These are phyloP conservation scores for Falciphora oryzae DNA, from an alignment of 2,329 filamentous ascomycete genomes.

Conservation along the genomic window DNA sequence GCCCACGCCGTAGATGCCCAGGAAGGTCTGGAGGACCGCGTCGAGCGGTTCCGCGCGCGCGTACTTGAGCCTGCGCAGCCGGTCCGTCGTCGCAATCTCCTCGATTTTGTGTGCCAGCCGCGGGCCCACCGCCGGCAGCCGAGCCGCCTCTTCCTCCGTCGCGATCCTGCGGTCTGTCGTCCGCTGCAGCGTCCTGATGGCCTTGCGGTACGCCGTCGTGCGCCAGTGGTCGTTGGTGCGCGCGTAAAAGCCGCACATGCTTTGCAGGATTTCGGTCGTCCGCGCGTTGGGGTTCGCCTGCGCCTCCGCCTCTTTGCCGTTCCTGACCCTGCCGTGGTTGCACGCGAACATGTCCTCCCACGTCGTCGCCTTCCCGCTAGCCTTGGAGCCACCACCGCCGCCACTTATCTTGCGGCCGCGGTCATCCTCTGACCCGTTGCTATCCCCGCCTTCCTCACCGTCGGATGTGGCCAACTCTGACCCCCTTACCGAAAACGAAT, in stretches of 20 bases:
- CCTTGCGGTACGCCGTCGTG: conserved; percentile 68
- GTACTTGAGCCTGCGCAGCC: conserved; percentile 65
- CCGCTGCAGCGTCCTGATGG: conserved; percentile 64
- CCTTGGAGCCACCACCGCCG: no score
- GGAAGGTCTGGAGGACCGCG: conserved; percentile 60
- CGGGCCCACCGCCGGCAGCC: conserved; percentile 62
- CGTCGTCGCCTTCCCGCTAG: no score
- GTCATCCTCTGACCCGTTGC: no score
- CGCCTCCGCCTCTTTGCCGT: conserved; percentile 19
- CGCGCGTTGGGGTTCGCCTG: conserved; percentile 62
- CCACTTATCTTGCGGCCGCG: no score
- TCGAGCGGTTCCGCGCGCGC: conserved; percentile 63
- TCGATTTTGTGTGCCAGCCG: conserved; percentile 81
- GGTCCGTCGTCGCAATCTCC: conserved; percentile 74
- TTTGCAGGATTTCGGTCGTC: conserved; percentile 70
- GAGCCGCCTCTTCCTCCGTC: conserved; percentile 63
- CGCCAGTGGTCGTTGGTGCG: conserved; percentile 74
- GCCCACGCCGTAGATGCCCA: conserved; percentile 76
- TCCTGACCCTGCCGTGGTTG: no score
- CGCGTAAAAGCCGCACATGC: conserved; percentile 74
- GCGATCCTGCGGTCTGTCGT: conserved; percentile 54
- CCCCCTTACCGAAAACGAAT: no score
- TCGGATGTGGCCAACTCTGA: no score
- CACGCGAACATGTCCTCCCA: no score
- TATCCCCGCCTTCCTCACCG: no score